These are phyloP conservation scores for Marasmius fiardii DNA, from an alignment of 1,284 basidiomycete genomes.

Conservation along the genomic window DNA sequence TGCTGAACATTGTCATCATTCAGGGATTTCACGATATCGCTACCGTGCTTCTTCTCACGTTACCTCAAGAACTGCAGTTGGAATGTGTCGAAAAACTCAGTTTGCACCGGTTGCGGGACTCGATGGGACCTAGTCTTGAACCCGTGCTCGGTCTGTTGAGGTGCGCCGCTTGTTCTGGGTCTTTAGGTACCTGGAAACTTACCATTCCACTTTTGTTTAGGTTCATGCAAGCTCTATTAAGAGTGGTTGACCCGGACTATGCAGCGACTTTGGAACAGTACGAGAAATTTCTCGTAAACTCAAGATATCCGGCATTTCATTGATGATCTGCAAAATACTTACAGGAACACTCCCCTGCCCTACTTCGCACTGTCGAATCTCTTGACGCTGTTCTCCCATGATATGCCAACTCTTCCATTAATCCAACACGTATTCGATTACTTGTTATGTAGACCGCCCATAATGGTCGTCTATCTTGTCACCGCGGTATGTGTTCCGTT, in stretches of 20 bases:
- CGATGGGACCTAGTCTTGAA: constrained; percentile 83
- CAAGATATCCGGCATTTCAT: constrained; percentile 22
- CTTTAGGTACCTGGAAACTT: constrained; percentile 10
- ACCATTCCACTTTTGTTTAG: constrained; percentile 32
- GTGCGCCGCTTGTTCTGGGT: constrained; percentile 34
- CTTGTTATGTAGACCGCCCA: constrained; percentile 78
- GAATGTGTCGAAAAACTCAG: constrained; percentile 70
- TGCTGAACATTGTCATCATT: not conserved
- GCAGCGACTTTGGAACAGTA: constrained; percentile 67
- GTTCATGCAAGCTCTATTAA: constrained; percentile 67
- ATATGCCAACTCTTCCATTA: constrained; percentile 78
- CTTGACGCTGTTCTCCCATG: constrained; percentile 89
- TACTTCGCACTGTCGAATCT: constrained; percentile 90
- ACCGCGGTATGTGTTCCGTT: constrained; percentile 60
- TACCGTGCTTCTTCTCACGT: constrained; percentile 81
- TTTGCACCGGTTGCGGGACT: constrained; percentile 81
- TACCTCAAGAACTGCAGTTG: constrained; percentile 58
- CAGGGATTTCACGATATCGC: constrained; percentile 93
- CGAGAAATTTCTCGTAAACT: constrained; percentile 19
- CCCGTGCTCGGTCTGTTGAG: constrained; percentile 83
- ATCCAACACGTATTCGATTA: constrained; percentile 91
- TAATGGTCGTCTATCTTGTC: constrained; percentile 77
- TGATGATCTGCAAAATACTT: not conserved
- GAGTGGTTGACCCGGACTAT: constrained; percentile 68
- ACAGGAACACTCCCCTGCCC: constrained; percentile 59